Evolutionary conservation across 108 stramenopile genomes (phyloP), one percentile per base, ranked within the genome.

Genomic region (Skeletonema potamos): DNA sequence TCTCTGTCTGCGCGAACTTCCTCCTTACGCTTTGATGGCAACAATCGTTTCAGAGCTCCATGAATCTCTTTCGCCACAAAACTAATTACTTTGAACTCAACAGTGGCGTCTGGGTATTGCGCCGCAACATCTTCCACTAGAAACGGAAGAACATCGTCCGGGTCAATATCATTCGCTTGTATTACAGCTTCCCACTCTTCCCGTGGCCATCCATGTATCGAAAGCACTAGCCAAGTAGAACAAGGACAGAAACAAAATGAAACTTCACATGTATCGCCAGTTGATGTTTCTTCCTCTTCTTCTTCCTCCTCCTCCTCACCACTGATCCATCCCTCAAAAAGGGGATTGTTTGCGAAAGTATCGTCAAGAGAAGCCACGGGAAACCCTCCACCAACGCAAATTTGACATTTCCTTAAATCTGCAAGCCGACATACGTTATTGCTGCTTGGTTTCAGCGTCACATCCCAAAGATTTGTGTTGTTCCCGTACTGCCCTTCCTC

Each of bases 311-410:
- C n/a, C n/a, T n/a, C n/a, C n/a, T n/a, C 22, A 9, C 18, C 58
- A 59, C 12, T 6, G 7, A 59, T 17, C 27, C 8, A 59, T 32
- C 24, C 58, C 0, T 59, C 20, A 59, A 59, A 15, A 0, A 8
- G 0, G 0, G n/a, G 6, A 7, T 20, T 22, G 22, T 51, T 20
- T 1, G 6, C 2, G 22, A 24, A 6, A 22, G 26, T 18, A 22
- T 59, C 58, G 0, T 30, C 33, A 22, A 59, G 33, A 59, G 33
- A 10, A 20, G 58, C 58, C 30, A 59, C 30, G 11, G 58, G 30
- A 34, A 59, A 33, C 8, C 58, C 58, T 20, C 58, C 58, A 9
- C 58, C 58, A 6, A 28, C 58, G 33, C 58, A 59, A 30, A 59
- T 10, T 4, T 59, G 58, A 9, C 58, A 59, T 9, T 34, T 9